Evolutionary conservation across 805 yeast genomes (phyloP).

Genomic region (Komagataella mondaviorum): DNA sequence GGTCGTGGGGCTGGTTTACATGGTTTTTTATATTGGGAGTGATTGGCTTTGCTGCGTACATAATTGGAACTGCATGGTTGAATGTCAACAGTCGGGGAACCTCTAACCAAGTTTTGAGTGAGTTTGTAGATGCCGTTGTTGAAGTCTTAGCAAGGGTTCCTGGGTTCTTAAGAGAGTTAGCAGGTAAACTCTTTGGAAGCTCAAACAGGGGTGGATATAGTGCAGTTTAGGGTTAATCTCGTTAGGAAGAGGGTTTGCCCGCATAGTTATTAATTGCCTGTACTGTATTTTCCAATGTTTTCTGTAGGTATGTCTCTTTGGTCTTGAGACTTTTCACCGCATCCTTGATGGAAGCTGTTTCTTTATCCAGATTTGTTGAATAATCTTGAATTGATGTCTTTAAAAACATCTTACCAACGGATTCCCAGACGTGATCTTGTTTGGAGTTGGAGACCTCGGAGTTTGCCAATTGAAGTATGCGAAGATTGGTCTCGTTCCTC

Average conservation of each 20-base stretch:
- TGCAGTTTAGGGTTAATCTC: constrained; percentile 47
- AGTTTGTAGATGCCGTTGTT: constrained; percentile 54
- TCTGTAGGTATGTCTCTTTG: constrained; percentile 60
- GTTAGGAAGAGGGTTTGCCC: neutral
- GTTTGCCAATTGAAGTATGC: constrained; percentile 41
- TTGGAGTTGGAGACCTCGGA: constrained; percentile 34
- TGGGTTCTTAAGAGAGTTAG: constrained; percentile 51
- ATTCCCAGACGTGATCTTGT: constrained; percentile 59
- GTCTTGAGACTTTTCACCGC: constrained; percentile 46
- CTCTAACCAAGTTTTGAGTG: constrained; percentile 55
- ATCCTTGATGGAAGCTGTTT: constrained; percentile 42
- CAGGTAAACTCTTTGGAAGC: constrained; percentile 49
- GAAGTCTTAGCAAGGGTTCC: constrained; percentile 51
- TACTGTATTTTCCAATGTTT: constrained; percentile 64
- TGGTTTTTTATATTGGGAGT: constrained; percentile 71
- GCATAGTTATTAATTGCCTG: constrained; percentile 34
- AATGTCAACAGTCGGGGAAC: constrained; percentile 61
- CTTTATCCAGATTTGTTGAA: constrained; percentile 30
- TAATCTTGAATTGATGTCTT: constrained; percentile 31
- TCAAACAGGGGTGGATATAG: constrained; percentile 79
- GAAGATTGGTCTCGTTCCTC: constrained; percentile 32
- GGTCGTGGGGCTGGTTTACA: constrained; percentile 69
- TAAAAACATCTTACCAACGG: constrained; percentile 69
- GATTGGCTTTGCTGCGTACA: constrained; percentile 55
- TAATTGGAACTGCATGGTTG: constrained; percentile 64